Percentiles rank a stretch among this genome's conserved stretches.
Evolutionary conservation across 2,329 filamentous ascomycete genomes (phyloP).

Genomic region (Sphaerulina vaccinii): DNA sequence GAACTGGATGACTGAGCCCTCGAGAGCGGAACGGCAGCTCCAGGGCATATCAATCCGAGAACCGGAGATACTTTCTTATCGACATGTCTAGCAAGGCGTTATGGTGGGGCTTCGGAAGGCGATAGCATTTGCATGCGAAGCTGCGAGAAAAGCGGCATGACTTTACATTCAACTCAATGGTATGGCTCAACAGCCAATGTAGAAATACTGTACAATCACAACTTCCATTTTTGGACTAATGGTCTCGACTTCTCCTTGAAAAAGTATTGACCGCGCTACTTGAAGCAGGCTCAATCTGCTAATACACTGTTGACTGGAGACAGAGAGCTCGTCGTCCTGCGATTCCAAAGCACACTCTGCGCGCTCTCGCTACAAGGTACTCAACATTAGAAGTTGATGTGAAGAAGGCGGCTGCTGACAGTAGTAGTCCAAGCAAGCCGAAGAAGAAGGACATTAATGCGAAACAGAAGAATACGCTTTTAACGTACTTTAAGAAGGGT

Average conservation of each 20-base stretch:
- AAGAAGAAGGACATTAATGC: slow-evolving; percentile 17
- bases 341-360: too few species aligned
- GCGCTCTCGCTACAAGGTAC: too few species aligned
- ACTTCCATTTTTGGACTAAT: too few species aligned
- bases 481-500: not conserved
- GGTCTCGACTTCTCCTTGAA: too few species aligned
- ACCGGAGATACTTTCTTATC: not conserved
- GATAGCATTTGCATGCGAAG: not conserved
- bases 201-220: slow-evolving; percentile 12
- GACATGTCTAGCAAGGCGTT: not conserved
- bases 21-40: too few species aligned
- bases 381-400: slow-evolving; percentile 62
- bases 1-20: not conserved
- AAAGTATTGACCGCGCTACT: too few species aligned
- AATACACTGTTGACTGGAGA: too few species aligned
- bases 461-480: not conserved
- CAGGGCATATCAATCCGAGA: too few species aligned
- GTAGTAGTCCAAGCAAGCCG: slow-evolving; percentile 31
- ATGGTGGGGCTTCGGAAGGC: not conserved
- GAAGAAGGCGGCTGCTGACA: slow-evolving; percentile 43
- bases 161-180: not conserved
- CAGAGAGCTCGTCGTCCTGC: too few species aligned
- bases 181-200: not conserved
- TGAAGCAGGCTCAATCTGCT: too few species aligned
- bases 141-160: not conserved